phyloP scores from a whole-genome alignment of 768 basidiomycete genomes.

The Russula ochroleuca region DNA sequence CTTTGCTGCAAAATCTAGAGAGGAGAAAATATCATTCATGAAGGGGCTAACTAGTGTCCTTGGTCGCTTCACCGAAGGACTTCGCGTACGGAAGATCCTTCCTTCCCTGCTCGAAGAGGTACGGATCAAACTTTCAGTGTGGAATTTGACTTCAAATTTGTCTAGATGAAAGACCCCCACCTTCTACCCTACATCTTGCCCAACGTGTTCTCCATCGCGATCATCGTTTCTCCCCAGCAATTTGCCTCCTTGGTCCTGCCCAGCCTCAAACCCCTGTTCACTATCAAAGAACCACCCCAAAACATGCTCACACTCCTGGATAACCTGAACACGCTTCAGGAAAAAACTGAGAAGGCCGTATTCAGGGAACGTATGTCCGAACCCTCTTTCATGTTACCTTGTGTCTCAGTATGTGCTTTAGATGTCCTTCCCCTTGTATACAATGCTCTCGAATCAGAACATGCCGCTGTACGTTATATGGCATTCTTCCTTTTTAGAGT shows the following conservation, averaged over 20 bases:
- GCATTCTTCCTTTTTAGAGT: neutral
- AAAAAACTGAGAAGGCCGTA: constrained; percentile 78
- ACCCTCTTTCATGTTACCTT: neutral
- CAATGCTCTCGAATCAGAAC: constrained; percentile 94
- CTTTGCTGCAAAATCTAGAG: constrained; percentile 88
- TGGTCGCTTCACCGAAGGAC: constrained; percentile 79
- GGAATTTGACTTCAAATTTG: neutral
- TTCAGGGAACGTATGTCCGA: constrained; percentile 79
- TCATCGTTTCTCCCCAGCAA: constrained; percentile 67
- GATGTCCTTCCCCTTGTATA: constrained; percentile 97
- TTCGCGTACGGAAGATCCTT: constrained; percentile 83
- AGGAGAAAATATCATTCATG: constrained; percentile 97
- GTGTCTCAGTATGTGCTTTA: constrained; percentile 33
- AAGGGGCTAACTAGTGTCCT: constrained; percentile 81
- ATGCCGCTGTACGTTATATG: constrained; percentile 52
- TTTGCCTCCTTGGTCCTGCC: constrained; percentile 82
- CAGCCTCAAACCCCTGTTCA: constrained; percentile 84
- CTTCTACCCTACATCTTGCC: constrained; percentile 94
- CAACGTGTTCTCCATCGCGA: constrained; percentile 89
- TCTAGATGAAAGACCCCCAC: constrained; percentile 88
- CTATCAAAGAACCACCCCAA: constrained; percentile 91
- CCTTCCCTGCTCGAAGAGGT: constrained; percentile 94
- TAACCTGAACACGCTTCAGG: constrained; percentile 80
- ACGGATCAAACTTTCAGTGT: constrained; percentile 18
- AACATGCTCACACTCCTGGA: constrained; percentile 94